Evolutionary conservation across 345 rosid genomes (phyloP).

Genomic region (Boechera retrofracta): DNA sequence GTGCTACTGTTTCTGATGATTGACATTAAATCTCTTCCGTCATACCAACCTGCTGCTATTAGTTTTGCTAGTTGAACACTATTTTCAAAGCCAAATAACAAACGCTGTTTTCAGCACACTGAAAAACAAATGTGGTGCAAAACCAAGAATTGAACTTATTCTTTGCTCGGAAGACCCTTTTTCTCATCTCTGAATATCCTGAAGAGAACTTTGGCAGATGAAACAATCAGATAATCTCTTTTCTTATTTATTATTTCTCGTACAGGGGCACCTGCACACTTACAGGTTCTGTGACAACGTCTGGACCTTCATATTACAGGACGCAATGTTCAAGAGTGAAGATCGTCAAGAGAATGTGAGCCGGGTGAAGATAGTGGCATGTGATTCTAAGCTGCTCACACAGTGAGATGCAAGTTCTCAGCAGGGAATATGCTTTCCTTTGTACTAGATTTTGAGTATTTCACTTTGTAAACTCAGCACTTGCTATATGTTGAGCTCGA

Average conservation of each 20-base stretch:
- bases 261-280: constrained; percentile 97
- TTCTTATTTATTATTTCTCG: constrained; percentile 9
- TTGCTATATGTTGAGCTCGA: constrained; percentile 38
- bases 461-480: constrained; percentile 43
- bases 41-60: constrained; percentile 1
- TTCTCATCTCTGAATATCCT: neutral
- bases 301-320: constrained; percentile 96
- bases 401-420: constrained; percentile 52
- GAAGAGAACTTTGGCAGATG: constrained; percentile 2
- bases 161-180: neutral
- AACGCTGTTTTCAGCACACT: neutral
- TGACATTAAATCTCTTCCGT: neutral
- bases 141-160: neutral
- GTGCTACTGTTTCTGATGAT: constrained; percentile 4
- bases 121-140: neutral
- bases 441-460: constrained; percentile 44
- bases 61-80: constrained; percentile 2
- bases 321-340: constrained; percentile 71
- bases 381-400: constrained; percentile 92
- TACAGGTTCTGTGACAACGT: constrained; percentile 99
- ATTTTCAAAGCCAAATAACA: neutral
- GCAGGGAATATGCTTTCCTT: constrained; percentile 23
- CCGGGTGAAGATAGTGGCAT: constrained; percentile 93
- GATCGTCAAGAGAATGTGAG: constrained; percentile 69
- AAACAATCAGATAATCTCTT: constrained; percentile 3